These are phyloP conservation scores for Phenoliferia sp. DNA, from an alignment of 1,284 basidiomycete species.

Conservation along the genomic window DNA sequence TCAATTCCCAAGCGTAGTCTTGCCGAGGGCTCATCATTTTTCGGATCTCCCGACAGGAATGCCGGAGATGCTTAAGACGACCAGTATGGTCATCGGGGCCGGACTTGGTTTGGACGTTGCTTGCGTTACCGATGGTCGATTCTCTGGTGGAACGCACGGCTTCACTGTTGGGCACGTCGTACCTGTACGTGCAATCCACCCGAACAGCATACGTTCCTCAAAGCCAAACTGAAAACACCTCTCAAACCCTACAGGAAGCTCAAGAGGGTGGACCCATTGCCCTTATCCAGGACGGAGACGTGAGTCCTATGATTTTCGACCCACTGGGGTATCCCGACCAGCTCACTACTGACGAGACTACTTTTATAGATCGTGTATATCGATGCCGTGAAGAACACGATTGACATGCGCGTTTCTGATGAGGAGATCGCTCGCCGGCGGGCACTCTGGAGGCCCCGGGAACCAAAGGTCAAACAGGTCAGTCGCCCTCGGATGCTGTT, in stretches of 20 bases:
- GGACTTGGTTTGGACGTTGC: slow-evolving; percentile 86
- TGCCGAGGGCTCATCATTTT: background rate
- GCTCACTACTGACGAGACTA: background rate
- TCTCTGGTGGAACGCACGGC: slow-evolving; percentile 87
- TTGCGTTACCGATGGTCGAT: slow-evolving; percentile 91
- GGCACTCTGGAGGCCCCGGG: slow-evolving; percentile 68
- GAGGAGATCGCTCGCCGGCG: slow-evolving; percentile 67
- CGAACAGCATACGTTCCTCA: background rate
- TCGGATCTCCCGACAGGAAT: slow-evolving; percentile 54
- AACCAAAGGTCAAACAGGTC: slow-evolving; percentile 64
- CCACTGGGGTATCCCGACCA: background rate
- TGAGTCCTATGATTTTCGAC: slow-evolving; percentile 64
- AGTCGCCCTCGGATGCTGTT: background rate
- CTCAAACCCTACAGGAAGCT: slow-evolving; percentile 17
- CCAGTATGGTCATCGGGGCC: slow-evolving; percentile 86
- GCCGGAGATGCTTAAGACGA: slow-evolving; percentile 94
- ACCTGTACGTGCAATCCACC: slow-evolving; percentile 61
- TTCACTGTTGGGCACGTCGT: slow-evolving; percentile 91
- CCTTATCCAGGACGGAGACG: slow-evolving; percentile 79
- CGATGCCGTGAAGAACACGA: slow-evolving; percentile 69
- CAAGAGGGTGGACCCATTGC: slow-evolving; percentile 80
- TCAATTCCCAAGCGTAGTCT: background rate
- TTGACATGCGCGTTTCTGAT: slow-evolving; percentile 64
- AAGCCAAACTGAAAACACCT: slow-evolving; percentile 39
- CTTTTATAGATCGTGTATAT: slow-evolving; percentile 21